These are phyloP conservation scores for Solanum tarapatanum DNA, from an alignment of 257 asterid genomes.

Conservation along the genomic window DNA sequence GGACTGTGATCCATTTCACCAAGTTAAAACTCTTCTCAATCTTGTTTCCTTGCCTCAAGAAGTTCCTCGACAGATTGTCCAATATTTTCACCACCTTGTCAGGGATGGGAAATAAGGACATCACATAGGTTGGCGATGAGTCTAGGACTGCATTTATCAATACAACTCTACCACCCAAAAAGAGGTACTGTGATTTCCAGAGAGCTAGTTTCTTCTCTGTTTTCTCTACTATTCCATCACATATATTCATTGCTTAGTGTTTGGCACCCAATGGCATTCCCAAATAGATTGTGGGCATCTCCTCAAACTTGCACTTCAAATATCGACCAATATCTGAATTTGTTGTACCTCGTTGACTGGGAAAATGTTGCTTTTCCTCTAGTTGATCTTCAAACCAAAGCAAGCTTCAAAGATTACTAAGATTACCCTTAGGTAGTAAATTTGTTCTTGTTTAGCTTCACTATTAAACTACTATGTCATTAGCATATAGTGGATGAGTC, in stretches of 20 bases:
- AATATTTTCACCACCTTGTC: neutral
- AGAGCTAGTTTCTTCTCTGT: neutral
- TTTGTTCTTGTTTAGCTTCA: too few species aligned
- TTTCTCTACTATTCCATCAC: neutral
- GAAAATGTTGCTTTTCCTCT: too few species aligned
- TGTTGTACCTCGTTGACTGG: too few species aligned
- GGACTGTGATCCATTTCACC: neutral
- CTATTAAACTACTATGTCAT: too few species aligned
- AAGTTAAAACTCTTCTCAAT: neutral
- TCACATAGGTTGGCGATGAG: neutral
- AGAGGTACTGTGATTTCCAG: neutral
- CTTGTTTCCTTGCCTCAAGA: neutral
- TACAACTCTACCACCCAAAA: neutral
- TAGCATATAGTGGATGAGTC: neutral
- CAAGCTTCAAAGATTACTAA: too few species aligned
- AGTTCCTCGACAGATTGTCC: neutral
- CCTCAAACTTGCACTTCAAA: too few species aligned
- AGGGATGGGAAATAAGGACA: neutral
- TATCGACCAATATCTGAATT: too few species aligned
- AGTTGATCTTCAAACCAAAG: too few species aligned
- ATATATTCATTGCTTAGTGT: neutral
- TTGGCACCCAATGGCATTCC: too few species aligned
- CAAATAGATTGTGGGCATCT: too few species aligned
- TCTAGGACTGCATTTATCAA: neutral
- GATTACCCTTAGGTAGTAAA: too few species aligned